phyloP scores from a whole-genome alignment of 306 rosid species.

The Castanea mollissima region DNA sequence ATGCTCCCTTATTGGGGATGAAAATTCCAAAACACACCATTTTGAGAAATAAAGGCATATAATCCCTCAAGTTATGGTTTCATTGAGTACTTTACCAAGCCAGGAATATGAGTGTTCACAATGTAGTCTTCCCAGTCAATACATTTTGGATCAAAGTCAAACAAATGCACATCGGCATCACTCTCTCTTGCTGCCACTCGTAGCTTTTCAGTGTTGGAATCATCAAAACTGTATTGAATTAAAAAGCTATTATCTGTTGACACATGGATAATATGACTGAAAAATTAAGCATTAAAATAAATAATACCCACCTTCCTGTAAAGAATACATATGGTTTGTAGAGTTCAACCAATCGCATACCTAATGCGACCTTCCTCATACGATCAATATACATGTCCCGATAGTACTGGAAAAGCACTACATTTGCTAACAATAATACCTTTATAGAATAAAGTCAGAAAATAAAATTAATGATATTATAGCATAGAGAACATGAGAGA shows the following conservation, averaged over 20 bases:
- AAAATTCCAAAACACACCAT: not conserved
- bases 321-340: slow-evolving; percentile 33
- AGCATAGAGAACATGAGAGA: too few species aligned
- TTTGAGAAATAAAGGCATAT: not conserved
- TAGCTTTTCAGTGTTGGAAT: slow-evolving; percentile 35
- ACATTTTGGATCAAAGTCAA: slow-evolving; percentile 33
- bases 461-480: not conserved
- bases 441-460: not conserved
- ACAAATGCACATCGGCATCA: not conserved
- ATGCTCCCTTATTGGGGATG: not conserved
- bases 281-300: not conserved
- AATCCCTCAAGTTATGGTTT: not conserved
- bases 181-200: not conserved
- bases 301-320: slow-evolving; percentile 29
- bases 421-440: slow-evolving; percentile 30
- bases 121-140: slow-evolving; percentile 49
- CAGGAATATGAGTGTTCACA: slow-evolving; percentile 42
- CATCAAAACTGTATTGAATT: slow-evolving; percentile 37
- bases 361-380: not conserved
- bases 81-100: slow-evolving; percentile 28
- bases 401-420: not conserved
- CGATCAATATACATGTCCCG: not conserved
- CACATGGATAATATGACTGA: not conserved
- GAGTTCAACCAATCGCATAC: slow-evolving; percentile 23
- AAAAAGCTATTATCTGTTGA: too few species aligned